phyloP scores from a whole-genome alignment of 106 monocot species.

The Dioscorea alata region DNA sequence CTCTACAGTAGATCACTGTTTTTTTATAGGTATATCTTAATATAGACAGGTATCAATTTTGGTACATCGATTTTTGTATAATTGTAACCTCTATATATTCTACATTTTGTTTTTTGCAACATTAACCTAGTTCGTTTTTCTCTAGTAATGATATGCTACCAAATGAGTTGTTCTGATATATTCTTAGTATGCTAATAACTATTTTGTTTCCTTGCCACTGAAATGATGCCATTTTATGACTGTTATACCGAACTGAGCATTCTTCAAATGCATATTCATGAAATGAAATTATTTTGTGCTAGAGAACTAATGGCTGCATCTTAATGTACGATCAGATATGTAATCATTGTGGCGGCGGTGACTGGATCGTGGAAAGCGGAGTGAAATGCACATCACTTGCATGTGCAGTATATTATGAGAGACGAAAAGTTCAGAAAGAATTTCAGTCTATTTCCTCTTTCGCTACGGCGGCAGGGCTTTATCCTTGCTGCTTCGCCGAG shows the following conservation, averaged over 20 bases:
- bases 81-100: too few relatives aligned
- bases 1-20: too few relatives aligned
- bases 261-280: background rate
- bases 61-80: too few relatives aligned
- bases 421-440: slow-evolving; percentile 84
- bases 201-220: background rate
- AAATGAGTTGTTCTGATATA: too few relatives aligned
- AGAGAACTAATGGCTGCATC: slow-evolving; percentile 5
- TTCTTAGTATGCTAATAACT: too few relatives aligned
- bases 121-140: background rate
- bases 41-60: too few relatives aligned
- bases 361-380: slow-evolving; percentile 63
- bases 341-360: slow-evolving; percentile 82
- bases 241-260: background rate
- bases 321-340: slow-evolving; percentile 56
- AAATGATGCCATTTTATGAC: background rate
- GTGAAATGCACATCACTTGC: slow-evolving; percentile 79
- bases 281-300: background rate
- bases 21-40: too few relatives aligned
- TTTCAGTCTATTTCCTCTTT: slow-evolving; percentile 35
- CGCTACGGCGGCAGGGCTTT: slow-evolving; percentile 46
- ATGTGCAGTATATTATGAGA: slow-evolving; percentile 80
- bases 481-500: slow-evolving; percentile 57
- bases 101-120: too few relatives aligned
- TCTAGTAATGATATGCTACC: too few relatives aligned